Evolutionary conservation across 2,329 filamentous ascomycete genomes (phyloP), one percentile per base, ranked within the genome.

Genomic region (Canariomyces notabilis): DNA sequence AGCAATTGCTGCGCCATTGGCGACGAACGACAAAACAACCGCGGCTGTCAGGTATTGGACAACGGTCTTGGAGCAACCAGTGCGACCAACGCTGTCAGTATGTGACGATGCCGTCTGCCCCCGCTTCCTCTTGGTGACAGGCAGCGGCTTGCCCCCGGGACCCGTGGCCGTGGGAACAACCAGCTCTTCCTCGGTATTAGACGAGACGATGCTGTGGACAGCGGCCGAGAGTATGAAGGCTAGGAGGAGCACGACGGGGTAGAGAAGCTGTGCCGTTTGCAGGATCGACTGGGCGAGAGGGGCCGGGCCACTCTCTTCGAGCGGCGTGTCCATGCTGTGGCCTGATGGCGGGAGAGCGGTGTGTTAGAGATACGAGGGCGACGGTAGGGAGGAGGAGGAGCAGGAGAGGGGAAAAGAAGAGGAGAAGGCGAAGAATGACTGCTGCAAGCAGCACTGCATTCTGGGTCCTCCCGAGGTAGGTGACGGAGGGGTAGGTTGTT

Each of bases 141-240:
- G 89, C 44, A 96, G 72, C 26, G 89, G 89, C 64, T 94, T 90
- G 56, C 90, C 91, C 46, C 88, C 90, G 1, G 90, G 89, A n/a
- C 90, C 90, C 43, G 76, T 82, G 54, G 78, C 66, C 23, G 66
- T 72, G 18, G 73, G 76, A 42, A 66, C 64, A 18, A 71, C 61
- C 29, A 70, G 60, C 52, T 73, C 68, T 31, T 76, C 74, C 47
- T 72, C 69, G 43, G 69, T 74, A 54, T 70, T 71, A 22, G 74
- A 70, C 46, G 69, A 72, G 60, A 73, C 64, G 34, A 80, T 68
- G 59, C 75, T 78, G 61, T 79, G 73, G 51, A 72, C 67, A 26
- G 71, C 73, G 36, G 75, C 72, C 44, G 73, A 64, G 32, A 69
- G 53, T 50, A 80, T 65, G 57, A 81, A 78, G 16, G 72, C 64